A percentile compares a stretch with the other conserved stretches of the same genome.
Evolutionary conservation across 768 basidiomycete genomes (phyloP).

Genomic region (Leccinum obscurum): DNA sequence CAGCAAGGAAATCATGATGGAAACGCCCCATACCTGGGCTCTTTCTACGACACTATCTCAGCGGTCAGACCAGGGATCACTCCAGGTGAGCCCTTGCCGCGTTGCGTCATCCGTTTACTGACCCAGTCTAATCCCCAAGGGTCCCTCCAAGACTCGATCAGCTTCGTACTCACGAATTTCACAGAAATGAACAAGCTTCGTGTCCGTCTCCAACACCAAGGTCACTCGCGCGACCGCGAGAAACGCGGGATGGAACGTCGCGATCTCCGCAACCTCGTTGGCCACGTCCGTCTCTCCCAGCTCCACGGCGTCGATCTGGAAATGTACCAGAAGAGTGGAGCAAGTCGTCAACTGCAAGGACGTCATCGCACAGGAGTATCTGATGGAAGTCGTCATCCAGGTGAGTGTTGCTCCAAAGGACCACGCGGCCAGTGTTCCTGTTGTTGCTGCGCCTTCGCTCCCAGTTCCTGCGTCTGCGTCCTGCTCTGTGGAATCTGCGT

Average conservation of each 20-base stretch:
- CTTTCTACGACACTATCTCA: slow-evolving; percentile 94
- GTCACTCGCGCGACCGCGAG: slow-evolving; percentile 92
- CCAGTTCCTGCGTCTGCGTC: too few relatives aligned
- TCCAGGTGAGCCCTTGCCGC: slow-evolving; percentile 57
- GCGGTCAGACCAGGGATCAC: slow-evolving; percentile 94
- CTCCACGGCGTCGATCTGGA: slow-evolving; percentile 96
- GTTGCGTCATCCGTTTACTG: background rate
- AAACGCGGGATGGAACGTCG: slow-evolving; percentile 96
- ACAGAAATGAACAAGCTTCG: slow-evolving; percentile 99
- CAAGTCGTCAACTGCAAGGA: too few relatives aligned
- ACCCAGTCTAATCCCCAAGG: slow-evolving; percentile 66
- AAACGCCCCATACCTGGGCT: slow-evolving; percentile 47
- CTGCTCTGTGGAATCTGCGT: too few relatives aligned
- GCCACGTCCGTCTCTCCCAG: slow-evolving; percentile 92
- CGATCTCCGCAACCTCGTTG: slow-evolving; percentile 93
- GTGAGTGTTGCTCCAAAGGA: too few relatives aligned
- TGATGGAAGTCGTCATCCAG: too few relatives aligned
- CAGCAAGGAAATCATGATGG: too few relatives aligned
- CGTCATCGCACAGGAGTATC: too few relatives aligned
- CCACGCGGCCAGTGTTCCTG: too few relatives aligned
- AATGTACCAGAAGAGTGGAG: slow-evolving; percentile 67
- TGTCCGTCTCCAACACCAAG: slow-evolving; percentile 98
- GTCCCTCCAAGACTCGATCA: slow-evolving; percentile 63
- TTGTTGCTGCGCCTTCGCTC: too few relatives aligned
- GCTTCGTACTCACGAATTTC: slow-evolving; percentile 96